phyloP scores from a whole-genome alignment of 192 early-diverging fungal species.

The Jimgerdemannia flammicorona region DNA sequence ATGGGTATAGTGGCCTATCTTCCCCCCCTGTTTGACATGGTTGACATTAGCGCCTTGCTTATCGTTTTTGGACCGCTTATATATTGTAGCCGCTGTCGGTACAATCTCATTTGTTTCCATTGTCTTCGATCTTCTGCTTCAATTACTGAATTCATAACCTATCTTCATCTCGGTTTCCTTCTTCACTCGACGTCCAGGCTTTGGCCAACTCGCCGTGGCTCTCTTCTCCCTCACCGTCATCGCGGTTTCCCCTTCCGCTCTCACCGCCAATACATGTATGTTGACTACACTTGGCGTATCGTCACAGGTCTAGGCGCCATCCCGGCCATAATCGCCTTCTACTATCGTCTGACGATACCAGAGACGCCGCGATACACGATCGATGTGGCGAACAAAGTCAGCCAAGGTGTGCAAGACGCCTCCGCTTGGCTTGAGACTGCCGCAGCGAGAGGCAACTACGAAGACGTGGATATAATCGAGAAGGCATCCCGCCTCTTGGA shows the following conservation, averaged over 20 bases:
- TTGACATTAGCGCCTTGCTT: no score
- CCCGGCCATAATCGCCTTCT: conserved; percentile 77
- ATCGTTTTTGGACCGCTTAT: background rate
- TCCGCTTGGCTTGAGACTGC: conserved; percentile 16
- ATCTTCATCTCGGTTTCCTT: no score
- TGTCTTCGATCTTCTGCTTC: no score
- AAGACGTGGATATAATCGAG: background rate
- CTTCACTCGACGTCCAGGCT: conserved; percentile 2
- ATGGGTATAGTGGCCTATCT: conserved; percentile 27
- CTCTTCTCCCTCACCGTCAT: conserved; percentile 65
- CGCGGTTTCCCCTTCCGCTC: conserved; percentile 53
- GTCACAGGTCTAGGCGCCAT: conserved; percentile 67
- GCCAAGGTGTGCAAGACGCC: conserved; percentile 28
- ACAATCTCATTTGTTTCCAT: no score
- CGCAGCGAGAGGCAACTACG: conserved; percentile 9
- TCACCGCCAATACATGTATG: conserved; percentile 50
- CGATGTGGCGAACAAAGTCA: conserved; percentile 33
- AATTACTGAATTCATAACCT: no score
- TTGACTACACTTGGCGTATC: conserved; percentile 88
- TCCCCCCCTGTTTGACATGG: no score
- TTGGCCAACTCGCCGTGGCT: conserved; percentile 73
- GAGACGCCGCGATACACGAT: conserved; percentile 80
- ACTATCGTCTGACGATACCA: conserved; percentile 84
- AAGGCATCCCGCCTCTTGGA: conserved; percentile 10
- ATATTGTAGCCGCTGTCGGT: conserved; percentile 50